Conservation (phyloP, 2,329 filamentous ascomycete genomes). For the Colletotrichum sp. region DNA sequence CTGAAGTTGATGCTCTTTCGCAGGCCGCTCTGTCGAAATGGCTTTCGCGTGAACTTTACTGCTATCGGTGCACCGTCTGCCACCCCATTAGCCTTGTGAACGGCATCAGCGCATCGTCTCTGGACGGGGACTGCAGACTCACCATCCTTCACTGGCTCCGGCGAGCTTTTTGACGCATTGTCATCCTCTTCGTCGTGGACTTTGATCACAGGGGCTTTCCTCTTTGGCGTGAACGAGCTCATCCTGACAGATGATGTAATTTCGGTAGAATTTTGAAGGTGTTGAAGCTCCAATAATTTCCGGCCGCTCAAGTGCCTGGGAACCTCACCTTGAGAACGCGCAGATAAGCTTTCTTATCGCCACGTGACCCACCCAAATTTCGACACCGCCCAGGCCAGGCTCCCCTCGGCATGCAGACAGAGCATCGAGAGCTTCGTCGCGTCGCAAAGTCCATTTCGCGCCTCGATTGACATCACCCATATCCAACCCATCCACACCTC, state of each 20-base stretch:
- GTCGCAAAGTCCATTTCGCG: slow-evolving; percentile 16
- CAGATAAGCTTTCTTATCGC: slow-evolving; percentile 44
- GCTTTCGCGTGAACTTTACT: slow-evolving; percentile 46
- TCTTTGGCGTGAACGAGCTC: slow-evolving; percentile 61
- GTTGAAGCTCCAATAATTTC: not conserved
- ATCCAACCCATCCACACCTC: not conserved
- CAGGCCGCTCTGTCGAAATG: slow-evolving; percentile 62
- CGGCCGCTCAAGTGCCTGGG: not conserved
- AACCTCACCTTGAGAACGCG: not conserved
- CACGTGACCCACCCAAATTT: slow-evolving; percentile 47
- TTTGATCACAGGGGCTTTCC: slow-evolving; percentile 80
- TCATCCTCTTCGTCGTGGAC: slow-evolving; percentile 69
- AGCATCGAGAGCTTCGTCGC: slow-evolving; percentile 10
- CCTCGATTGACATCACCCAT: not conserved
- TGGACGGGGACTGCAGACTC: slow-evolving; percentile 29
- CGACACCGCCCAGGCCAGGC: slow-evolving; percentile 4
- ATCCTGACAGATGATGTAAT: slow-evolving; percentile 37
- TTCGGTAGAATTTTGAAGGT: not conserved
- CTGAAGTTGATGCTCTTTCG: slow-evolving; percentile 59
- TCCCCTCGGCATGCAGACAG: not conserved
- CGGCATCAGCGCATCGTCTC: slow-evolving; percentile 29
- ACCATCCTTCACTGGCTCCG: slow-evolving; percentile 39
- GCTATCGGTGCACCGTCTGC: slow-evolving; percentile 5
- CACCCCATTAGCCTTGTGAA: slow-evolving; percentile 21
- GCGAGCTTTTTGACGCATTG: slow-evolving; percentile 15